These are phyloP conservation scores for Gentiana straminea DNA, from an alignment of 257 asterid genomes.

Conservation along the genomic window DNA sequence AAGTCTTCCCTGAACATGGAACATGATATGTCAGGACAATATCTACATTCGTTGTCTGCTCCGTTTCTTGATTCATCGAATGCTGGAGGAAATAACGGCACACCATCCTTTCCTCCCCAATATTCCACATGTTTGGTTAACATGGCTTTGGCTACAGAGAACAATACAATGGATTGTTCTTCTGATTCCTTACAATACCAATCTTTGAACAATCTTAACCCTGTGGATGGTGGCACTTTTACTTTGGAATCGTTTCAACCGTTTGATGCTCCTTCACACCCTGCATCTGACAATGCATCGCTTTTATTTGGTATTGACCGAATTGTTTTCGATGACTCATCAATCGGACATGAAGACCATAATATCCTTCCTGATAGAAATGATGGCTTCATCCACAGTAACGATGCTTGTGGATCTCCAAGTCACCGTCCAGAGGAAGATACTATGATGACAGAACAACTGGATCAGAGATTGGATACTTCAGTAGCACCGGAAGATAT, in stretches of 20 bases:
- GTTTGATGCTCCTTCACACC: constrained; percentile 23
- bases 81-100: constrained; percentile 26
- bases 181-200: constrained; percentile 27
- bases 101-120: constrained; percentile 27
- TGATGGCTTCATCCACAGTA: constrained; percentile 27
- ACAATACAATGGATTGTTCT: constrained; percentile 22
- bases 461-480: constrained; percentile 28
- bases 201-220: constrained; percentile 38
- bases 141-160: constrained; percentile 35
- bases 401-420: constrained; percentile 28
- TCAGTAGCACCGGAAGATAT: constrained; percentile 27
- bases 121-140: constrained; percentile 21
- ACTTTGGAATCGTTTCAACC: constrained; percentile 36
- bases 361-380: constrained; percentile 24
- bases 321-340: constrained; percentile 30
- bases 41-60: constrained; percentile 27
- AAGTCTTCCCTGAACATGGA: constrained; percentile 45
- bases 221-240: constrained; percentile 35
- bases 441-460: constrained; percentile 14
- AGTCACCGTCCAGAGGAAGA: constrained; percentile 15
- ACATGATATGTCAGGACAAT: constrained; percentile 31
- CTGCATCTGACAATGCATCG: constrained; percentile 26
- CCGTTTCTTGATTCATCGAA: constrained; percentile 32
- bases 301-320: constrained; percentile 27
- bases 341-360: constrained; percentile 26